phyloP scores from a whole-genome alignment of 2,329 filamentous ascomycete genomes.

The Diatrype stigma region DNA sequence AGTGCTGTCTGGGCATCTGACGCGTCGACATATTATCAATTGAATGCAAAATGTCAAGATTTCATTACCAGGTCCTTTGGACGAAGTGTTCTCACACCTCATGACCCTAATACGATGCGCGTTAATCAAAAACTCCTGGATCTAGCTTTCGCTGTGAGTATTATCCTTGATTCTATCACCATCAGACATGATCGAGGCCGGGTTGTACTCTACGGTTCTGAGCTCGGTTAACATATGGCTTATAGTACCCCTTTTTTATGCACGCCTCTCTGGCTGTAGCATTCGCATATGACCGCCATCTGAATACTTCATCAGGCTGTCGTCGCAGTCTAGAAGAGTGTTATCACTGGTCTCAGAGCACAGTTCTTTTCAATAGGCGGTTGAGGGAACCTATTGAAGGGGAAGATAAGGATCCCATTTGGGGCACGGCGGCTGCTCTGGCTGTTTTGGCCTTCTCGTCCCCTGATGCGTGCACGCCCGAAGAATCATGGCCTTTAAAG shows the following conservation, averaged over 20 bases:
- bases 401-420: conserved; percentile 40
- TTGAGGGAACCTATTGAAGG: conserved; percentile 29
- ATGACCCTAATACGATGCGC: conserved; percentile 32
- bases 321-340: conserved; percentile 34
- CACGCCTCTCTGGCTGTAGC: conserved; percentile 41
- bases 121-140: conserved; percentile 35
- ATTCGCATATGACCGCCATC: conserved; percentile 34
- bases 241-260: conserved; percentile 40
- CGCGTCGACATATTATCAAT: conserved; percentile 26
- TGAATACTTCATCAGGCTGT: conserved; percentile 16
- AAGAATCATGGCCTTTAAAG: conserved; percentile 32
- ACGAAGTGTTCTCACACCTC: conserved; percentile 31
- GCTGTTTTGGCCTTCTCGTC: conserved; percentile 36
- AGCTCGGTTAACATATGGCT: conserved; percentile 8
- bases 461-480: conserved; percentile 28
- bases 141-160: conserved; percentile 35
- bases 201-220: not conserved
- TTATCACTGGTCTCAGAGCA: conserved; percentile 40
- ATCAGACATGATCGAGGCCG: not conserved
- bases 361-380: conserved; percentile 33
- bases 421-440: conserved; percentile 41
- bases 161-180: not conserved
- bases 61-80: conserved; percentile 37
- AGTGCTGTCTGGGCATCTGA: conserved; percentile 22
- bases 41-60: conserved; percentile 36